Base-by-base conservation (phyloP, 257 asterid genomes). In the Nicotiana benthamiana region DNA sequence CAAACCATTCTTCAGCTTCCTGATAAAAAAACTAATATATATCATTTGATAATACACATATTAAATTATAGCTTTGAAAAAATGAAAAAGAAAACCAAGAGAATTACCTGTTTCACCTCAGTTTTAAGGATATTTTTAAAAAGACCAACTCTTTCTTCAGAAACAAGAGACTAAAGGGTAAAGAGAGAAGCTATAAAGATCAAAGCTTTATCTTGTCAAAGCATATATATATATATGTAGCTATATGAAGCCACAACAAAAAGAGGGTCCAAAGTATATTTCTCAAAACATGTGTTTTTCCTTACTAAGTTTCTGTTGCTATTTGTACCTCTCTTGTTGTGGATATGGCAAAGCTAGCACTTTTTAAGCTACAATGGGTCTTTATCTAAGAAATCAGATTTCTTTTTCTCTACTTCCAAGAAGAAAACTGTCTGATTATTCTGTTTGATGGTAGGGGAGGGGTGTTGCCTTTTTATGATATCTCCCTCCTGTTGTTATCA, bases 361-460 rank as follows among this genome's bases (percentile, higher is more conserved):
- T 28, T 80, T 84, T 56, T n/a, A n/a, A n/a, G n/a, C n/a, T n/a
- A n/a, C 53, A 12, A 9, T 7, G 83, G 87, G 89, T 84, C 89
- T 81, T 86, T 89, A 51, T 87, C 85, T 52, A 27, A 62, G 20
- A 62, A 27, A 15, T 26, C 20, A 62, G 62, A 75, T 84, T 52
- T 62, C 43, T 74, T 72, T 66, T 32, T 80, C 87, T 84, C 87
- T 86, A 72, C 85, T 87, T 85, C 80, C 70, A 36, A 59, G 92
- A 86, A 90, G 91, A 79, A 87, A 87, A 84, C 78, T 85, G 80
- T 86, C 83, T 77, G 94, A 87, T 87, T 86, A 85, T 86, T 84
- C 89, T 77, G 86, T 82, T 80, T 84, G 82, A 51, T 51, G 56
- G 18, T 51, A 51, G 56, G 53, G 16, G 82, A 48, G 53, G 56